phyloP scores from a whole-genome alignment of 139 green algal species.

The Mychonastes homosphaera region DNA sequence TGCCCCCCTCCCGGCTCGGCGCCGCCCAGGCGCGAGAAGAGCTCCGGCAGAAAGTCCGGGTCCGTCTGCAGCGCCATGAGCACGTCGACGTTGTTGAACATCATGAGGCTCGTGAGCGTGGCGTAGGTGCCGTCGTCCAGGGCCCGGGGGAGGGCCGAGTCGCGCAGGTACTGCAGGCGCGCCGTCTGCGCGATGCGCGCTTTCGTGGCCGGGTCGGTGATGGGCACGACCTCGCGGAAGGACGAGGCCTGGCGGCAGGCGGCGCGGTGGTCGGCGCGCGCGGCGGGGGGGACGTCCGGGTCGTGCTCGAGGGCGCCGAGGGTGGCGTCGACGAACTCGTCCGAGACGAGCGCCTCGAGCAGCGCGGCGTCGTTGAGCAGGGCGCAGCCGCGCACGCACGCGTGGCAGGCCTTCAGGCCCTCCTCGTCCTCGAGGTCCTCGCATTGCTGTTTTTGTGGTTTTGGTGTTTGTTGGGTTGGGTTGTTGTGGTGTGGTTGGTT shows the following conservation, averaged over 20 bases:
- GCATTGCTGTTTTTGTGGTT: slow-evolving; percentile 34
- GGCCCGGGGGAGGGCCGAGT: slow-evolving; percentile 82
- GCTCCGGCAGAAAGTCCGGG: slow-evolving; percentile 62
- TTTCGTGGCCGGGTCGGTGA: slow-evolving; percentile 30
- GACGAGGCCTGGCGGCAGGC: slow-evolving; percentile 23
- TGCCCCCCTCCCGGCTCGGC: slow-evolving; percentile 17
- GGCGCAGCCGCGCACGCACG: slow-evolving; percentile 61
- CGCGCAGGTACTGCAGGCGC: slow-evolving; percentile 84
- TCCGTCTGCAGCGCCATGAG: slow-evolving; percentile 48
- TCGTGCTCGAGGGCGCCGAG: slow-evolving; percentile 92
- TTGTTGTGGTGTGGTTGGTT: too few species aligned
- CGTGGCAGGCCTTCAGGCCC: slow-evolving; percentile 56
- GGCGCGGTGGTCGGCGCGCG: slow-evolving; percentile 59
- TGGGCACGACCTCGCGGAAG: slow-evolving; percentile 86
- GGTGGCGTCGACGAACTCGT: slow-evolving; percentile 81
- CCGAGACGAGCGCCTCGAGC: slow-evolving; percentile 73
- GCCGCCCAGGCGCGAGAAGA: slow-evolving; percentile 64
- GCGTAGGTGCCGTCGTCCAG: slow-evolving; percentile 91
- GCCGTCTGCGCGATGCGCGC: slow-evolving; percentile 87
- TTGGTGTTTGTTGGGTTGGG: not conserved
- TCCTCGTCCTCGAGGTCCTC: slow-evolving; percentile 92
- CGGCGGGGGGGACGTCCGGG: slow-evolving; percentile 42
- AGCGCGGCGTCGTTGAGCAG: slow-evolving; percentile 87
- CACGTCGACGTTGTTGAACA: slow-evolving; percentile 95
- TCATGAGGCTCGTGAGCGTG: slow-evolving; percentile 73